phyloP scores from a whole-genome alignment of 768 basidiomycete genomes.

The Kwoniella bestiolae region DNA sequence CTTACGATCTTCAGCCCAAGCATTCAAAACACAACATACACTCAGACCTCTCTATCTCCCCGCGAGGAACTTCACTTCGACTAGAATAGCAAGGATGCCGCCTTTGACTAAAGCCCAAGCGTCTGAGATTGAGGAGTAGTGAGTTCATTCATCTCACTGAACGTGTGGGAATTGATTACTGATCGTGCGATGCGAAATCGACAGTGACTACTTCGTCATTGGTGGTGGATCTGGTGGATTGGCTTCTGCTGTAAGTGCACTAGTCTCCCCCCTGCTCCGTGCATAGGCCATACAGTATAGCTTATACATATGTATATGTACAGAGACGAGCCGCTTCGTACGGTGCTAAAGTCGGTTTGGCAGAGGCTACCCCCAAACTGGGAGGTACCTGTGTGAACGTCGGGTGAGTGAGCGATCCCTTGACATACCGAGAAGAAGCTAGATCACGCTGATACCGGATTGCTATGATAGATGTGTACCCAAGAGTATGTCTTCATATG shows the following conservation, averaged over 20 bases:
- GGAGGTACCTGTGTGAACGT: constrained; percentile 99
- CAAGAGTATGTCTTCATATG: constrained; percentile 67
- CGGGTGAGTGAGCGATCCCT: constrained; percentile 59
- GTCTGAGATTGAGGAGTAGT: constrained; percentile 49
- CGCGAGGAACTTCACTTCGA: constrained; percentile 17
- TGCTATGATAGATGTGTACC: constrained; percentile 81
- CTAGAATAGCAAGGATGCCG: constrained; percentile 45
- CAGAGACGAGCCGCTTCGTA: constrained; percentile 89
- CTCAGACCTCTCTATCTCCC: neutral
- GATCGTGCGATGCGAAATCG: neutral
- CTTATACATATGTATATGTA: neutral
- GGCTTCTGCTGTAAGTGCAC: constrained; percentile 72
- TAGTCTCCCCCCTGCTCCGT: neutral
- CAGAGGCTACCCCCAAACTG: constrained; percentile 73
- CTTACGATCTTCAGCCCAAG: neutral
- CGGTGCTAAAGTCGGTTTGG: constrained; percentile 88
- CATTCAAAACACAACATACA: neutral
- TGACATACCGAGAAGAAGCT: neutral
- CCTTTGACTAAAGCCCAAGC: constrained; percentile 47
- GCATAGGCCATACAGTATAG: neutral
- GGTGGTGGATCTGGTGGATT: constrained; percentile 95
- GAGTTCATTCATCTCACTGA: constrained; percentile 16
- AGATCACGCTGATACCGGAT: constrained; percentile 46
- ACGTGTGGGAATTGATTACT: neutral
- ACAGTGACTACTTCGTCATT: constrained; percentile 76